These are phyloP conservation scores for Phaseolus coccineus DNA, from an alignment of 331 rosid genomes.

Conservation along the genomic window DNA sequence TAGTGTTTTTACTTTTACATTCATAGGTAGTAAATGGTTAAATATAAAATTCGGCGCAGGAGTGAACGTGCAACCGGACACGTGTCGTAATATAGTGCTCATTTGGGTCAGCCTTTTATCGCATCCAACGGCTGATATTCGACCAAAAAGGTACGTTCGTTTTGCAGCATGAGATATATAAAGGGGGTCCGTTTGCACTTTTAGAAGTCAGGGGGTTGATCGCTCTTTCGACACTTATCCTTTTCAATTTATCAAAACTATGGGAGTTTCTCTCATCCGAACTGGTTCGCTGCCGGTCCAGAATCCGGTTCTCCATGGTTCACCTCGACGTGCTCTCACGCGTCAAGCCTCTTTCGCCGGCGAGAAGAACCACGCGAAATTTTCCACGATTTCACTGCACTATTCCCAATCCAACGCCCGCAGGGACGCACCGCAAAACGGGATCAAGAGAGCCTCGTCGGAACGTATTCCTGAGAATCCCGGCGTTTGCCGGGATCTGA, in stretches of 20 bases:
- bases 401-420: conserved; percentile 42
- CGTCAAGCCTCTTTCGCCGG: conserved; percentile 48
- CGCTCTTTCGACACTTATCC: conserved; percentile 5
- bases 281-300: conserved; percentile 63
- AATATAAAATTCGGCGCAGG: conserved; percentile 27
- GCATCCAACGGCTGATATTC: conserved; percentile 41
- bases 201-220: background rate
- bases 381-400: conserved; percentile 57
- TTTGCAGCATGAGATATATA: background rate
- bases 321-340: conserved; percentile 45
- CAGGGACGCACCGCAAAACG: background rate
- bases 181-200: background rate
- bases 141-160: conserved; percentile 27
- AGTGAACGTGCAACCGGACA: conserved; percentile 55
- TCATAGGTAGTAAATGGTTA: background rate
- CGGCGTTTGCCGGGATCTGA: conserved; percentile 13
- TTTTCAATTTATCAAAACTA: conserved; percentile 24
- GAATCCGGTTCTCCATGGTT: conserved; percentile 37
- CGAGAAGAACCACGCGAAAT: conserved; percentile 36
- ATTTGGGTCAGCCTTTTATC: conserved; percentile 34
- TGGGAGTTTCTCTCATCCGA: conserved; percentile 66
- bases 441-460: conserved; percentile 29
- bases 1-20: background rate
- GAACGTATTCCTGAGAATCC: conserved; percentile 22
- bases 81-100: conserved; percentile 52